These are phyloP conservation scores for Ogataea corticis DNA, from an alignment of 805 yeast genomes.

Conservation along the genomic window DNA sequence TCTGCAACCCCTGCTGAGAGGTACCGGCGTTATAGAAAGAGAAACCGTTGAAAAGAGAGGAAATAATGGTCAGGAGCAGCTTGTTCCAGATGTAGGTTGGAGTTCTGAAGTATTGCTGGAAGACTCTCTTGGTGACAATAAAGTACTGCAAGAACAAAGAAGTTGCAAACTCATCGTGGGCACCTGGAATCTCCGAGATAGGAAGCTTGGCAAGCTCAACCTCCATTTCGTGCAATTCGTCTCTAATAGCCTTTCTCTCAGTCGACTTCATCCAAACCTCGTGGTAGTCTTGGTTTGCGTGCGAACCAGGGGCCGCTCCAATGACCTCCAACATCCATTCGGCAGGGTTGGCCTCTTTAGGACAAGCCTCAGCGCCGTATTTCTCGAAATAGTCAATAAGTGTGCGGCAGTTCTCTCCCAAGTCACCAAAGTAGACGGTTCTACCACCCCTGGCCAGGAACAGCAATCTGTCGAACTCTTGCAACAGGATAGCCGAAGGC, in stretches of 20 bases:
- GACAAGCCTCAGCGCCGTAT: conserved; percentile 67
- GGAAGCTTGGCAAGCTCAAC: conserved; percentile 47
- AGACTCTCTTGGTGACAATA: conserved; percentile 51
- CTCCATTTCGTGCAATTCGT: conserved; percentile 67
- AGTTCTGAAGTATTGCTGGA: conserved; percentile 65
- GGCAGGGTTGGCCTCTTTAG: conserved; percentile 73
- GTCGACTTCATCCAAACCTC: conserved; percentile 76
- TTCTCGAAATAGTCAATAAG: conserved; percentile 66
- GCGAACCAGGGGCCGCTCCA: conserved; percentile 82
- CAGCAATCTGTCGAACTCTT: conserved; percentile 75
- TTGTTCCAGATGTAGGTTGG: conserved; percentile 61
- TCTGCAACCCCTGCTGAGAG: conserved; percentile 70
- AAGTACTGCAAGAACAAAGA: conserved; percentile 40
- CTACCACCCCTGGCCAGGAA: conserved; percentile 71
- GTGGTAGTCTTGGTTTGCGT: conserved; percentile 68
- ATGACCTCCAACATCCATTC: conserved; percentile 91
- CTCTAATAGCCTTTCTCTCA: conserved; percentile 58
- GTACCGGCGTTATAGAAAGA: conserved; percentile 65
- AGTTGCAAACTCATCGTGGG: conserved; percentile 45
- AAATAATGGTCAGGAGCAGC: conserved; percentile 48
- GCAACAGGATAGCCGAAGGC: conserved; percentile 77
- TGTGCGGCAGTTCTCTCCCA: conserved; percentile 55
- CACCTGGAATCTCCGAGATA: conserved; percentile 33
- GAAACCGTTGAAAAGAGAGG: conserved; percentile 66
- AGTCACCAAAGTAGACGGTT: conserved; percentile 74